Base-by-base conservation (phyloP, 2,329 filamentous ascomycete genomes). In the Trichoderma endophyticum region DNA sequence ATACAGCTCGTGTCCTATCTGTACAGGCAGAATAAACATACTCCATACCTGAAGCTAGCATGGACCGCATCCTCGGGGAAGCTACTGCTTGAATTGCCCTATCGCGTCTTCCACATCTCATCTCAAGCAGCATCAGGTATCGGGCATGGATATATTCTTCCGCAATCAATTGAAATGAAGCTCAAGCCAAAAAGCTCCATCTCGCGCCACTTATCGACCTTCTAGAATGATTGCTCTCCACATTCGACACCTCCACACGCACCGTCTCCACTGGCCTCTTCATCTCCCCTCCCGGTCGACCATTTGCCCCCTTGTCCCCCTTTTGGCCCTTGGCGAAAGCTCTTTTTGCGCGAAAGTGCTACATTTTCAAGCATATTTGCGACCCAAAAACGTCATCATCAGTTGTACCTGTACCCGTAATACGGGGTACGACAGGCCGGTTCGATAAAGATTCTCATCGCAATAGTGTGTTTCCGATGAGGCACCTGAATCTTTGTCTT, bases 221-320 rank as follows among this genome's bases (percentile, higher is more conserved):
- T 74, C 73, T 71, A 74, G 73, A 74, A 74, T 74, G 59, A 73
- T 71, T 34, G 48, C 67, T 70, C 73, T 73, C 71, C 71, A 73
- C 73, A 71, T 30, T 51, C 63, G 51, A 54, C 39, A 32, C 30
- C 70, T 72, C 64, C 65, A 65, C 70, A 30, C 65, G 18, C 32
- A 28, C 62, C 62, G 62, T 71, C 61, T 36, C 71, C 57, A 63
- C 68, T 43, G 28, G 39, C 21, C n/a, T 62, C 39, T 54, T 70
- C 66, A 70, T 70, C 64, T 67, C 64, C 64, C 64, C 56, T 69
- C 66, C 66, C 26, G 66, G 66, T 54, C 14, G 12, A 57, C 64
- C 51, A 56, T n/a, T 36, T 57, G 48, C 64, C 48, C 64, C 64
- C 24, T 57, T 32, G 36, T 57, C 66, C 66, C 32, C 32, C 30